Conservation (phyloP, 2,329 filamentous ascomycete species). For the Mycocentrospora acerina region DNA sequence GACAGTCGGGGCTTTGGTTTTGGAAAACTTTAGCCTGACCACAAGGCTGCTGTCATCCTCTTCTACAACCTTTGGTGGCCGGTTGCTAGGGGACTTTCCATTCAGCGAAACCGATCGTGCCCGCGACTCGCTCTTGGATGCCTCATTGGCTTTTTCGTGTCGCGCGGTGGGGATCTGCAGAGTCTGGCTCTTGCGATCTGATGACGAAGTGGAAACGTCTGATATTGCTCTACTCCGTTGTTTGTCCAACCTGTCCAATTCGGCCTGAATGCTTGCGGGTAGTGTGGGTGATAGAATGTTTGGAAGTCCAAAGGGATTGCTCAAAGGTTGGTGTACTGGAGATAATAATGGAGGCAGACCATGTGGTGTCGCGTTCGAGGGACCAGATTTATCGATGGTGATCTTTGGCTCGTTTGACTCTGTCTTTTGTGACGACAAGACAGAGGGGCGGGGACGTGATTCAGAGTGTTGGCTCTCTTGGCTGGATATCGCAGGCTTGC, state of each 20-base stretch:
- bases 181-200: conserved; percentile 32
- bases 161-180: conserved; percentile 20
- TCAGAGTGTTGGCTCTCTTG: conserved; percentile 12
- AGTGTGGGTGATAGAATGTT: conserved; percentile 60
- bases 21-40: conserved; percentile 55
- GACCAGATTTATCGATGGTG: conserved; percentile 27
- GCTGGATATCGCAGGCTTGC: conserved; percentile 17
- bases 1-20: conserved; percentile 51
- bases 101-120: conserved; percentile 29
- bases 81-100: conserved; percentile 25
- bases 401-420: conserved; percentile 42
- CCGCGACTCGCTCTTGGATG: conserved; percentile 23
- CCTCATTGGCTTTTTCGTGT: conserved; percentile 21
- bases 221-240: conserved; percentile 39
- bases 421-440: conserved; percentile 33
- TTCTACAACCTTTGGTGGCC: conserved; percentile 12
- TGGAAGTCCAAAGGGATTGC: conserved; percentile 48
- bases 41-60: conserved; percentile 36
- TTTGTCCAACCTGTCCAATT: conserved; percentile 49
- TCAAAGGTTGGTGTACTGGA: conserved; percentile 46
- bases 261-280: conserved; percentile 56
- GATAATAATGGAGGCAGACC: conserved; percentile 42
- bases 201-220: conserved; percentile 37
- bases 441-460: conserved; percentile 14
- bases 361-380: conserved; percentile 38